These are phyloP conservation scores for Psilocybe subaeruginosa DNA, from an alignment of 768 basidiomycete genomes.

Conservation along the genomic window DNA sequence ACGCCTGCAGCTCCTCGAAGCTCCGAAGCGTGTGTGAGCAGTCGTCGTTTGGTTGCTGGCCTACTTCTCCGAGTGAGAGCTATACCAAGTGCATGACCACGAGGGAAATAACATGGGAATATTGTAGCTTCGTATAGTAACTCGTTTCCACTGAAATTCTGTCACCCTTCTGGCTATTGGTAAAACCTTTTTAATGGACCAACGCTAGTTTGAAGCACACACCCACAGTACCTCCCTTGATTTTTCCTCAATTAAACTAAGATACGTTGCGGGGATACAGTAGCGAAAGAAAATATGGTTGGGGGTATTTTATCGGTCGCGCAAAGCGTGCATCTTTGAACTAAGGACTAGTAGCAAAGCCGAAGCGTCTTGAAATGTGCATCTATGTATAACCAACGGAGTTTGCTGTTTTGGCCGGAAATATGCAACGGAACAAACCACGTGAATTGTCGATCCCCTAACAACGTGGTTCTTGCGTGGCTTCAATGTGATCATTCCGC, in stretches of 20 bases:
- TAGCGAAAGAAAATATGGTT: slow-evolving; percentile 1
- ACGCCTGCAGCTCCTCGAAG: background rate
- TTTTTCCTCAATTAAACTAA: background rate
- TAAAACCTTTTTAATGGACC: too few relatives aligned
- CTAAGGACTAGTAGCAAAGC: background rate
- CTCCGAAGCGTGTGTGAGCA: background rate
- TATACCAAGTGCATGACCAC: background rate
- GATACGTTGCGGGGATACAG: slow-evolving; percentile 13
- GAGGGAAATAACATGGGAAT: background rate
- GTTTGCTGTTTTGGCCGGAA: background rate
- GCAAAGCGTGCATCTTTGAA: background rate
- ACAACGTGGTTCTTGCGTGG: slow-evolving; percentile 43
- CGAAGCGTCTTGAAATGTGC: background rate
- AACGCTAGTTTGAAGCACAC: background rate
- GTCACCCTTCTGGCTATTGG: background rate
- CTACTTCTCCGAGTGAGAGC: background rate
- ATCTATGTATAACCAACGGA: background rate
- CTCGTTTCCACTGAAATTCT: background rate
- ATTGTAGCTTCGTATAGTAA: background rate
- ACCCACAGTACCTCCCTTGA: background rate
- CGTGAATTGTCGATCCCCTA: slow-evolving; percentile 29
- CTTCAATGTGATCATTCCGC: slow-evolving; percentile 43
- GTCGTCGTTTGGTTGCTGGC: background rate
- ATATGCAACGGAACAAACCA: slow-evolving; percentile 28
- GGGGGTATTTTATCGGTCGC: background rate